Evolutionary conservation across 1,284 basidiomycete genomes (phyloP), one percentile per base, ranked within the genome.

Genomic region (Fomitopsis pinicola): DNA sequence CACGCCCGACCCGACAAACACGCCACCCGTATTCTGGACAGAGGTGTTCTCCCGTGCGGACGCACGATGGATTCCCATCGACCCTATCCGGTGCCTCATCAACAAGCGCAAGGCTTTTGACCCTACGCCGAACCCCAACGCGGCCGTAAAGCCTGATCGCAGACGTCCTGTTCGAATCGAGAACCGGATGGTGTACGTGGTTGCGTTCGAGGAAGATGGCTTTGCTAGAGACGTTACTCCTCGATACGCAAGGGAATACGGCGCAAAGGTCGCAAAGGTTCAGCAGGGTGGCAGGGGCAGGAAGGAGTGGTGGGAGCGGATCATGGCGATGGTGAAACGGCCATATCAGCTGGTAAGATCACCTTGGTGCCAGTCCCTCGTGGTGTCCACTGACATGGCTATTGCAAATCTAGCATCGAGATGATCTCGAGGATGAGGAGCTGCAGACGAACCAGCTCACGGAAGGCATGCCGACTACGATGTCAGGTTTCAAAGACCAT

Each of bases 21-120:
- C 86, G n/a, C 91, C 95, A 1, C 97, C 97, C 0, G 89, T 97
- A 2, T 94, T 96, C 75, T 99, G 97, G 97, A 94, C 93, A 1
- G 97, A 99, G 75, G 93, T 98, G 0, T 99, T 96, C 75, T 96
- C 93, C 33, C 88, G 93, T 19, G 88, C 95, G 1, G 95, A 98
- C 75, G 88, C 86, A 52, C 87, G 88, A 45, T 99, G 97, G 97
- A 80, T 98, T 19, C 91, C 95, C 0, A 89, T 98, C 46, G 97
- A 99, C 73, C 94, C 95, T 4, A 83, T 96, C 33, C 86, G 91
- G 12, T 87, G 83, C 45, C 82, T 88, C 57, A 87, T 96, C 63
- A 89, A 95, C 67, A 92, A 91, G 69, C 86, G 87, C 64, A 87
- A 85, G 60, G 78, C 84, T 28, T 98, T 97, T 76, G 95, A 98